Evolutionary conservation across 1,284 basidiomycete genomes (phyloP).

Genomic region (Fomitopsis pinicola): DNA sequence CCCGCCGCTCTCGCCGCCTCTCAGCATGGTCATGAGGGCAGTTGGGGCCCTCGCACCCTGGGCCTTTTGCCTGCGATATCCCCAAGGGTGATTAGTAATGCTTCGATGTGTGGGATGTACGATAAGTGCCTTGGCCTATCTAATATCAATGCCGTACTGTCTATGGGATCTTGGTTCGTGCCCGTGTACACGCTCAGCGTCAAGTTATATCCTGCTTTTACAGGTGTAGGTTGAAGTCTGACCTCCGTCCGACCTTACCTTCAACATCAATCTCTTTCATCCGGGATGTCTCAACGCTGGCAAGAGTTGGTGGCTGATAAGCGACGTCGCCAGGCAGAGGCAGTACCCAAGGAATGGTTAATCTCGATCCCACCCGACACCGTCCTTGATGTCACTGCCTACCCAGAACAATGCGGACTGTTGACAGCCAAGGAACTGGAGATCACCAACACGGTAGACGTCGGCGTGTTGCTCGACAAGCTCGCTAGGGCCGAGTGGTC

Average conservation of each 20-base stretch:
- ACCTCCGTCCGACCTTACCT: not conserved
- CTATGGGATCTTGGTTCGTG: too few species aligned
- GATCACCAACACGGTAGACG: conserved; percentile 57
- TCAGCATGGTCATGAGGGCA: not conserved
- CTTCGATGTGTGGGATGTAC: not conserved
- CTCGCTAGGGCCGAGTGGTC: conserved; percentile 51
- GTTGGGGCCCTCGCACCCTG: not conserved
- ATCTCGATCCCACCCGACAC: conserved; percentile 39
- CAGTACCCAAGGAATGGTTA: conserved; percentile 61
- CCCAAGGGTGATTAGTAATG: not conserved
- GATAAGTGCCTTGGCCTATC: not conserved
- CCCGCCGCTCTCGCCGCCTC: not conserved
- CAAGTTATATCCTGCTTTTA: not conserved
- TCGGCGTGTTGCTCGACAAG: conserved; percentile 43
- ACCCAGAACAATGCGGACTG: conserved; percentile 58
- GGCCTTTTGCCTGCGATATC: not conserved
- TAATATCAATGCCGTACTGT: not conserved
- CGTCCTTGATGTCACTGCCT: conserved; percentile 47
- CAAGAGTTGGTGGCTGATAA: conserved; percentile 4
- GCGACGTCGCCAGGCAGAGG: conserved; percentile 37
- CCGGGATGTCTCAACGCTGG: conserved; percentile 2
- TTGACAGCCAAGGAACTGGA: conserved; percentile 57
- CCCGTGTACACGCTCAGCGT: too few species aligned
- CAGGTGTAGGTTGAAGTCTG: not conserved
- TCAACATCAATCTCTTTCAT: not conserved